phyloP scores from a whole-genome alignment of 176 grass and related monocot species.

The Cenchrus purpureus region DNA sequence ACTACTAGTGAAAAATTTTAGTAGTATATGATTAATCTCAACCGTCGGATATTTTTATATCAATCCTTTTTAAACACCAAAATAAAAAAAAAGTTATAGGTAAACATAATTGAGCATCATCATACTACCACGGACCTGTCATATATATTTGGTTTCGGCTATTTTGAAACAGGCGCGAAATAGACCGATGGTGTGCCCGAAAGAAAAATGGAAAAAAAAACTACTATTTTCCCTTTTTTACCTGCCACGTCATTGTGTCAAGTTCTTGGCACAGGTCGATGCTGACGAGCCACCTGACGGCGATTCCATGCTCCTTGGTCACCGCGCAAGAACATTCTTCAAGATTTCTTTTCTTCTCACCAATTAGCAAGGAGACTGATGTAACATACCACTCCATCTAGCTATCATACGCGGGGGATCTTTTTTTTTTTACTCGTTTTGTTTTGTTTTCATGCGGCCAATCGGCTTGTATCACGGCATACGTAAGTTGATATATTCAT shows the following conservation, averaged over 20 bases:
- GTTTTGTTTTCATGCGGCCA: neutral
- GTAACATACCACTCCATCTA: conserved; percentile 1
- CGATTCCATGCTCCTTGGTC: conserved; percentile 13
- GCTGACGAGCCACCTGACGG: neutral
- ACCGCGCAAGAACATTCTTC: conserved; percentile 34
- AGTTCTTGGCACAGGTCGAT: neutral
- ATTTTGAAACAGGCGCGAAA: neutral
- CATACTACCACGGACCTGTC: neutral
- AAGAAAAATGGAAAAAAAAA: too few relatives aligned
- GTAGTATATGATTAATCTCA: too few relatives aligned
- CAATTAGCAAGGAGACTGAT: conserved; percentile 17
- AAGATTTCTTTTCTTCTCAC: conserved; percentile 3
- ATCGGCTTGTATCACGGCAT: neutral
- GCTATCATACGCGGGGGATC: neutral
- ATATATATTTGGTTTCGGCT: neutral
- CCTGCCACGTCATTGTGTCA: conserved; percentile 22
- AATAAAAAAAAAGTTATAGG: too few relatives aligned
- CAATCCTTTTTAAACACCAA: too few relatives aligned
- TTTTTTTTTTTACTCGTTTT: neutral
- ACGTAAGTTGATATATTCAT: conserved; percentile 3
- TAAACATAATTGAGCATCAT: too few relatives aligned
- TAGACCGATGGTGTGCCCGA: neutral
- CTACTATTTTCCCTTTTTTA: neutral
- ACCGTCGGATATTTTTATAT: too few relatives aligned
- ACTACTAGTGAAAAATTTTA: too few relatives aligned